These are phyloP conservation scores for Blastobotrys peoriensis DNA, from an alignment of 805 yeast genomes.

Conservation along the genomic window DNA sequence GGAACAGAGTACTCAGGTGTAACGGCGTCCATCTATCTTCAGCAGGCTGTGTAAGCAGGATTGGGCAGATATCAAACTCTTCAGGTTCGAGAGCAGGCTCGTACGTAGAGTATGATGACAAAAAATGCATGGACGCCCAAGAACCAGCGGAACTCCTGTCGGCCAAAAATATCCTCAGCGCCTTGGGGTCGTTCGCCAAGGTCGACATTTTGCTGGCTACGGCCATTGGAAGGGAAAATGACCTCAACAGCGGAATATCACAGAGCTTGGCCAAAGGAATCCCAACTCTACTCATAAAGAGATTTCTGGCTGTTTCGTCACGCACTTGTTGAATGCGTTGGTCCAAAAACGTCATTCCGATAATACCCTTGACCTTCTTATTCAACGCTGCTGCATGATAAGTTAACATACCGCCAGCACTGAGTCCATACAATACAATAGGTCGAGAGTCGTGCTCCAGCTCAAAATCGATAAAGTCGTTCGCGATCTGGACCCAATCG, in stretches of 20 bases:
- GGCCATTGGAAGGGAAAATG: slow-evolving; percentile 1
- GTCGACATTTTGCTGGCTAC: slow-evolving; percentile 2
- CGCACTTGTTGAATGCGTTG: slow-evolving; percentile 5
- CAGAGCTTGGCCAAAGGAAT: background rate
- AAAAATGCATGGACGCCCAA: slow-evolving; percentile 3
- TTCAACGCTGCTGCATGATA: too few species aligned
- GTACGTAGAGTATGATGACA: slow-evolving; percentile 3
- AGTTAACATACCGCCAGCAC: too few species aligned
- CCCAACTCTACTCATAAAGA: slow-evolving; percentile 9
- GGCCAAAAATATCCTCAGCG: background rate
- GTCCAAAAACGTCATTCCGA: slow-evolving; percentile 8
- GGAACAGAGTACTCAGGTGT: slow-evolving; percentile 3
- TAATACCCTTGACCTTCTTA: too few species aligned
- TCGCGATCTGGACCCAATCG: too few species aligned
- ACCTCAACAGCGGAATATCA: background rate
- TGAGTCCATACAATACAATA: too few species aligned
- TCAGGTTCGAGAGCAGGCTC: slow-evolving; percentile 5
- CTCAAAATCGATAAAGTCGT: too few species aligned
- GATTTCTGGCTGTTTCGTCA: slow-evolving; percentile 5
- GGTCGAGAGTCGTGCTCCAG: too few species aligned
- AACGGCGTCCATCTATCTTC: slow-evolving; percentile 6
- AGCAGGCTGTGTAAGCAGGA: slow-evolving; percentile 5
- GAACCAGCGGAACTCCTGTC: slow-evolving; percentile 6
- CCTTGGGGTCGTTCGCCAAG: slow-evolving; percentile 1
- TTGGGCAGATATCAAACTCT: slow-evolving; percentile 6